Evolutionary conservation across 2,329 filamentous ascomycete species (phyloP), one percentile per base, ranked within the genome.

Genomic region (Beauveria australis): DNA sequence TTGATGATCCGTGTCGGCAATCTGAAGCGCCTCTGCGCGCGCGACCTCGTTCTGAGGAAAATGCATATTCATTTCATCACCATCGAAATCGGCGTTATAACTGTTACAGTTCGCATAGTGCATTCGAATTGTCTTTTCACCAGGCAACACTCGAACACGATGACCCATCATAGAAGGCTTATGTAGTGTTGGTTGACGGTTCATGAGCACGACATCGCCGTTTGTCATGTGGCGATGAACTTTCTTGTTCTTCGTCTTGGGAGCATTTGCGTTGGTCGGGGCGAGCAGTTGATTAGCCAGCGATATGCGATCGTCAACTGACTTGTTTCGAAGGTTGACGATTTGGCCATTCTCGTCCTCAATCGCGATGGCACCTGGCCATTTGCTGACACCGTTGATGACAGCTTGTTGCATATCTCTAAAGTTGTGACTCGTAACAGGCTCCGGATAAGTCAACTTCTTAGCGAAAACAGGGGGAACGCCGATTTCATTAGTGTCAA

Each of bases 51-150:
- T 97, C 68, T 99, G 94, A 1, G 94, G 94, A 70, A 99, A 97
- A 75, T 99, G 94, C 92, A 99, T 95, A 74, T 99, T 99, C 94
- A 99, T 99, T 75, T 99, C 94, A 72, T 99, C 94, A 73, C 94
- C 94, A 70, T 99, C 95, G 71, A 99, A 99, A 81, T 99, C 94
- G 37, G 94, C 94, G 68, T 99, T 99, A 80, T 99, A 99, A 0
- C 94, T 97, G 71, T 99, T 99, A 74, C 94, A 97, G 73, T 99
- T 99, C 68, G 94, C 93, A 76, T 99, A 99, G 78, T 99, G 94
- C 93, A 99, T 97, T 66, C 94, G 92, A 72, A 99, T 92, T 0
- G 94, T 97, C 76, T 96, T 96, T 74, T 99, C 95, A 41, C 92
- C 92, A 0, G 91, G 90, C 19, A 99, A 78, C 6, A 99, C 93